Evolutionary conservation across 139 green algal genomes (phyloP), one percentile per base, ranked within the genome.

Genomic region (Picochlorum sp.): DNA sequence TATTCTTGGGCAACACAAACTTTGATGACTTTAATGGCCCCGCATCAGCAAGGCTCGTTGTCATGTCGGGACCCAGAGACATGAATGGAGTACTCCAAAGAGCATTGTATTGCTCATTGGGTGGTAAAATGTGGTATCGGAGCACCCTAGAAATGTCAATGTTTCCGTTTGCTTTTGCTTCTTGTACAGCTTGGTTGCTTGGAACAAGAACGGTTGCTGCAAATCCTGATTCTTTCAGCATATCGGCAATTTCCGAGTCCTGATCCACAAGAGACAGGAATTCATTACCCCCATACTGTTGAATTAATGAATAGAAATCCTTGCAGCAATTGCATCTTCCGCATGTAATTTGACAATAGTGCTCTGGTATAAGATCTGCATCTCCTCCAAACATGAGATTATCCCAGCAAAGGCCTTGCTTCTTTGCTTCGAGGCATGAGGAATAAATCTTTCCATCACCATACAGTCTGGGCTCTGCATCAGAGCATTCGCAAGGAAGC

Each of bases 321-420:
- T 45, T 2, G 45, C 73, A 73, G 64, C 75, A 82, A 47, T 66
- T 63, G 50, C 75, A 82, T 45, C 64, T 58, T 47, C 28, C 49
- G 62, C 75, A 82, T 26, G 41, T 71, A 8, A 81, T 73, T 57
- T 82, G 75, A 50, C 75, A 82, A 57, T 77, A 82, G 8, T 72
- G 70, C 26, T 73, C 60, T 31, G 71, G 65, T 2, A 64, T 26
- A 50, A 73, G 59, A 44, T 77, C 71, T 10, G 69, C 63, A 14
- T 65, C 60, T 28, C n/a, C 60, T 44, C 23, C 60, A 62, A 62
- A 73, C 71, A 78, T 73, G 66, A 67, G 68, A 2, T 54, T 30
- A 20, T 58, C 18, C 8, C 62, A 31, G 34, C 71, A 78, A 34
- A 73, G 72, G 4, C 44, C 54, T 13, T 64, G 72, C 5, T 37